phyloP scores from a whole-genome alignment of 768 basidiomycete species.

The Melanogaster broomeanus region DNA sequence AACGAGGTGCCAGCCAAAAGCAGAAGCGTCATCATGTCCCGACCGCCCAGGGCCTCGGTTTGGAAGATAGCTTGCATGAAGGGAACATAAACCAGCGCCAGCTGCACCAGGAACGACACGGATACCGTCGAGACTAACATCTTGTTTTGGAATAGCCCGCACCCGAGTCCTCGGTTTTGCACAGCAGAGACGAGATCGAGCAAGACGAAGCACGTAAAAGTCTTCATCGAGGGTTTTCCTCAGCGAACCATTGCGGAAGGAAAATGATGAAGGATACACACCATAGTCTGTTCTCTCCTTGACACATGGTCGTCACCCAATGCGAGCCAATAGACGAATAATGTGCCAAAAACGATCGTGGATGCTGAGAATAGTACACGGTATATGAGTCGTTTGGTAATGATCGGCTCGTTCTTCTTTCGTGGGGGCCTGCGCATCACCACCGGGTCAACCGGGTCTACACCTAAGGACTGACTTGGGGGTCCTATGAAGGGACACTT shows the following conservation, averaged over 20 bases:
- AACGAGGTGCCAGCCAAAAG: conserved; percentile 66
- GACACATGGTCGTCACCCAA: conserved; percentile 83
- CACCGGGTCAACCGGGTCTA: conserved; percentile 92
- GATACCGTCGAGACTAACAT: conserved; percentile 91
- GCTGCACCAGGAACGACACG: conserved; percentile 81
- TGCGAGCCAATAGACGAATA: conserved; percentile 85
- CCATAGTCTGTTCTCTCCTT: conserved; percentile 94
- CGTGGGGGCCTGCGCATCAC: conserved; percentile 94
- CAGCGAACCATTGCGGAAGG: not conserved
- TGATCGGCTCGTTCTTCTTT: conserved; percentile 87
- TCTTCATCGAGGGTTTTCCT: conserved; percentile 48
- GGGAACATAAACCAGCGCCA: conserved; percentile 87
- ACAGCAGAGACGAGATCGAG: conserved; percentile 94
- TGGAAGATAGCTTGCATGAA: conserved; percentile 93
- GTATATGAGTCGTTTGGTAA: conserved; percentile 68
- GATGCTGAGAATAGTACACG: conserved; percentile 92
- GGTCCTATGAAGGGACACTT: conserved; percentile 55
- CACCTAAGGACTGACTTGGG: conserved; percentile 93
- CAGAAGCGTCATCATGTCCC: conserved; percentile 74
- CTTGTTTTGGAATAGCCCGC: conserved; percentile 79
- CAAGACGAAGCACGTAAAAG: conserved; percentile 96
- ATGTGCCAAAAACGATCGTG: conserved; percentile 86
- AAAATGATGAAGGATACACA: conserved; percentile 37
- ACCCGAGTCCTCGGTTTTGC: conserved; percentile 91
- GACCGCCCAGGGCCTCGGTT: conserved; percentile 72